Percentiles rank a stretch among this genome's conserved stretches.
Evolutionary conservation across 179 eudicot species (phyloP).

Genomic region (Drosera spatulata): DNA sequence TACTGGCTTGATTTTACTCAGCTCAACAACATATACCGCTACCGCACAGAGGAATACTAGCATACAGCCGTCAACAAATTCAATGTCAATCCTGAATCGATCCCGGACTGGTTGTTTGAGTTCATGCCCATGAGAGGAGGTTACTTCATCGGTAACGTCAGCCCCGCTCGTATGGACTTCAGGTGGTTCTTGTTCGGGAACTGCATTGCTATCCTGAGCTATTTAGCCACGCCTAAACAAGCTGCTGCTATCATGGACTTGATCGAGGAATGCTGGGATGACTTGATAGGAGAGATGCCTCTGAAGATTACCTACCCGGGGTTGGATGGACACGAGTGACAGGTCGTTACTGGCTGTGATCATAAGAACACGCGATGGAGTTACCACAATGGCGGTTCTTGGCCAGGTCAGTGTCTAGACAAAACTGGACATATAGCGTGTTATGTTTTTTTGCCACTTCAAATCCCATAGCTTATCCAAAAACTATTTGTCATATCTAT

Average conservation of each 20-base stretch:
- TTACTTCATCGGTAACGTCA: slow-evolving; percentile 40
- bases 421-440: neutral
- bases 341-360: slow-evolving; percentile 17
- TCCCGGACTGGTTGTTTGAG: slow-evolving; percentile 39
- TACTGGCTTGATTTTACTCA: slow-evolving; percentile 47
- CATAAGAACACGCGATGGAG: slow-evolving; percentile 14
- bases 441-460: neutral
- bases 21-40: slow-evolving; percentile 37
- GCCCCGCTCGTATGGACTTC: slow-evolving; percentile 58
- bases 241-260: slow-evolving; percentile 28
- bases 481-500: no score
- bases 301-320: slow-evolving; percentile 36
- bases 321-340: slow-evolving; percentile 36
- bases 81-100: slow-evolving; percentile 29
- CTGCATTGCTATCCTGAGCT: slow-evolving; percentile 31
- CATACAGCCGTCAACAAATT: slow-evolving; percentile 14
- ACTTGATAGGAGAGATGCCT: slow-evolving; percentile 47
- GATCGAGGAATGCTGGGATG: slow-evolving; percentile 43
- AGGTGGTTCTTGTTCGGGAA: slow-evolving; percentile 29
- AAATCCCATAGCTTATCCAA: neutral
- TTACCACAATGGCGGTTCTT: slow-evolving; percentile 14
- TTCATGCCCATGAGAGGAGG: slow-evolving; percentile 37
- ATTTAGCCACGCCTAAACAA: slow-evolving; percentile 22
- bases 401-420: slow-evolving; percentile 7
- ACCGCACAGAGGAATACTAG: slow-evolving; percentile 33